Base-by-base conservation (phyloP, 257 asterid species). In the Jaltomata sinuosa region DNA sequence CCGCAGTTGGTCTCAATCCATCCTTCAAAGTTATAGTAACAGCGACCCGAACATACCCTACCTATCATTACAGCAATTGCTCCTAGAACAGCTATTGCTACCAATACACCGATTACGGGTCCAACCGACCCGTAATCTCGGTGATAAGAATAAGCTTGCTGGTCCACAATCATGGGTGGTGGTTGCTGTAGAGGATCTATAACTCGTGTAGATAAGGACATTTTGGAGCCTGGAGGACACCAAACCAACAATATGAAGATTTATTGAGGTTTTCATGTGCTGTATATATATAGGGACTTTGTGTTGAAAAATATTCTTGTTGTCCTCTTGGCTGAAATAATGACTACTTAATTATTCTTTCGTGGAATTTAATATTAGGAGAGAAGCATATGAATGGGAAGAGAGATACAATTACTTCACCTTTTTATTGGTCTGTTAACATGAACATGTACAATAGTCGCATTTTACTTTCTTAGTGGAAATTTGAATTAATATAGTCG, bases 1-100 rank as follows among this genome's bases (percentile, higher is more conserved):
- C 92, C 89, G 84, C 98, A 95, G 87, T 94, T 94, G 11, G 89
- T 85, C 87, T 95, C 99, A 2, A 91, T 92, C 99, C 98, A 95
- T 54, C 92, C 85, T 59, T 94, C 98, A 16, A 94, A 85, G 85
- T 94, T 97, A 88, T 91, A 93, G 88, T 85, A 90, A 7, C 89
- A 94, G 3, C 50, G 89, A 5, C 98, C 97, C 21, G 97, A 91
- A 84, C 99, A 94, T 2, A 94, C 88, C 68, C 97, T 88, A 6
- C 99, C 97, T 38, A 95, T 88, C 95, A 93, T 87, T 25, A 93
- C 93, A 1, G 97, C 97, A 7, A 92, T 54, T 6, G 93, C 95
- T 22, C 96, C 94, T 42, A 93, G 87, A 12, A 95, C 85, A 0
- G 91, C 79, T 61, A 95, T 90, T 67, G 91, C 89, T 5, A 94